Evolutionary conservation across 2,329 filamentous ascomycete genomes (phyloP), one percentile per base, ranked within the genome.

Genomic region (Cadophora sp.): DNA sequence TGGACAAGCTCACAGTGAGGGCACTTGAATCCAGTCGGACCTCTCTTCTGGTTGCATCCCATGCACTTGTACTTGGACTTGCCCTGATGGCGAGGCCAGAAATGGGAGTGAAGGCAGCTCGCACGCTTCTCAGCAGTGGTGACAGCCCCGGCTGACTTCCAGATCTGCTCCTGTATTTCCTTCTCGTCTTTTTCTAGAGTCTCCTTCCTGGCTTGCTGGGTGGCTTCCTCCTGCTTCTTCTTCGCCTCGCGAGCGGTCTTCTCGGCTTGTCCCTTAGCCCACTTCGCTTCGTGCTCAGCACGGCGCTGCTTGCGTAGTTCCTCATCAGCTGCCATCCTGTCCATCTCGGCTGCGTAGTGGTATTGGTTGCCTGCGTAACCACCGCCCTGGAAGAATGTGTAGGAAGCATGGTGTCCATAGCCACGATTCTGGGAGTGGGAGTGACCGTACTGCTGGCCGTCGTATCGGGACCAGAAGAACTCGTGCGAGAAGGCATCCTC

Each of bases 31-130:
- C 48, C 61, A 13, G 51, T 65, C 59, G 68, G 64, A 5, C 67
- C 68, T 6, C 70, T 62, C 67, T 70, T 71, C 61, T 72, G 64
- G 3, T 39, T 55, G 55, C 71, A 73, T 8, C 13, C 55, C 5
- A 36, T 59, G 20, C 72, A 73, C 48, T 70, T 72, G 24, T 70
- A 64, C 59, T 73, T 73, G 33, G 58, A 64, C 50, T 66, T 69
- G 14, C 59, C 53, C 36, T 65, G 56, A 24, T 68, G 64, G 50
- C 68, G 71, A 3, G 68, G 55, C 68, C 71, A 73, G 27, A 72
- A 72, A 7, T 20, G 59, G 14, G 62, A 59, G 36, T 73, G 71
- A 8, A 50, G 48, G 48, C 72, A 73, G 13, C 20, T 61, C 13
- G 20, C 18, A 33, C 69, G 66, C 63, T 72, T 70, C 24, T 72